These are phyloP conservation scores for Kwoniella bestiolae DNA, from an alignment of 768 basidiomycete species.

Conservation along the genomic window DNA sequence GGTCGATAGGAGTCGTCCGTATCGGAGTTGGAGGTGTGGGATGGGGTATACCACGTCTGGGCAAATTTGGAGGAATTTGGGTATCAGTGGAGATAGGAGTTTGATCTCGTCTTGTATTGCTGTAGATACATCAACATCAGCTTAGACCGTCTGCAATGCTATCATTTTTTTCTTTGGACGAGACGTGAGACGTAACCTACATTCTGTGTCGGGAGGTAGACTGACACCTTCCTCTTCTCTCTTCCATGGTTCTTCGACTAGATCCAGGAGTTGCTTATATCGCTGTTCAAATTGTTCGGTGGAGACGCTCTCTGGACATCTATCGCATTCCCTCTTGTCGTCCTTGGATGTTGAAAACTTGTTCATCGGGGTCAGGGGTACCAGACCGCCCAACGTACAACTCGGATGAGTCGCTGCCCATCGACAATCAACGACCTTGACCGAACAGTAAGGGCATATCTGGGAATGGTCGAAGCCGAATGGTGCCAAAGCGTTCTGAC, in stretches of 20 bases:
- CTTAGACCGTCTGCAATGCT: too few relatives aligned
- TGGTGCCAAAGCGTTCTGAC: background rate
- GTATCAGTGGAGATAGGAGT: background rate
- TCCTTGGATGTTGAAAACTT: too few relatives aligned
- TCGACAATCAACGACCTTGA: background rate
- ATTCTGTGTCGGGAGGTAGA: background rate
- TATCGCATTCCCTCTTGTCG: background rate
- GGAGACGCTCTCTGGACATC: background rate
- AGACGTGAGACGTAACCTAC: too few relatives aligned
- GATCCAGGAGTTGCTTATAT: background rate
- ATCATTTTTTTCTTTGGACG: too few relatives aligned
- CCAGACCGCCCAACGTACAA: background rate
- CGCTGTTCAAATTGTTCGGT: background rate
- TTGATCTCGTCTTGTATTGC: background rate
- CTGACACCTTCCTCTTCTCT: background rate
- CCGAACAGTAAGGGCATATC: background rate
- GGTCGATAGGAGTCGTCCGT: background rate
- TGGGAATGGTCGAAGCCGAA: constrained; percentile 4
- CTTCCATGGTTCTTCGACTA: background rate
- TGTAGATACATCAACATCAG: too few relatives aligned
- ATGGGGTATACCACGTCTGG: background rate
- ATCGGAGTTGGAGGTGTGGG: background rate
- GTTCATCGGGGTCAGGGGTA: background rate
- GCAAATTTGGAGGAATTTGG: background rate
- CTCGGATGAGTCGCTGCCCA: background rate